Base-by-base conservation (phyloP, 352 stramenopile genomes). In the Aphanomyces astaci region DNA sequence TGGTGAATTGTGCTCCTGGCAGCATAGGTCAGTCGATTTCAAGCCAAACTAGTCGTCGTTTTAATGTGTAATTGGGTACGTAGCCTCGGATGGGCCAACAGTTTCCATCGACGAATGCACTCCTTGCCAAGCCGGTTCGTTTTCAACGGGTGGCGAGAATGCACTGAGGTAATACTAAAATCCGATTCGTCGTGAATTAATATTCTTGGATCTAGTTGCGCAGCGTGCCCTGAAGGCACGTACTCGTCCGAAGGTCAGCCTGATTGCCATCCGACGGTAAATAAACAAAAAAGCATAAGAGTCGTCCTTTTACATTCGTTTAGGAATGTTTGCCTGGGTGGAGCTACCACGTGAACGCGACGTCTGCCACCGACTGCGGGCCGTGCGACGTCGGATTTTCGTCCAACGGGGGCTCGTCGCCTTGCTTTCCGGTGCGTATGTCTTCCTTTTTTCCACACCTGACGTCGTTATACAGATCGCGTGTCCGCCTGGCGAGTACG, bases 311-410 rank as follows among this genome's bases (percentile, higher is more conserved):
- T n/a, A 40, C n/a, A 19, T 63, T 27, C 13, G 22, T 22, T 17
- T 22, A 64, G 56, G 48, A 32, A 64, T 84, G 77, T 45, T 71
- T 72, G 22, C 25, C 60, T 24, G 77, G 75, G 3, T 84, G 77
- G 77, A 45, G 81, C 43, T 71, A 75, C 5, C 81, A 82, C 52
- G 43, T 39, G 19, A 27, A 67, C 45, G 77, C 77, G 3, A 73
- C 69, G 40, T 80, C 79, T 63, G 62, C 76, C 1, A 78, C 74
- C 0, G 77, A 84, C 66, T 84, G 77, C 72, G 77, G 68, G 22
- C 75, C 75, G 32, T 84, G 75, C 25, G 76, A 80, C 51, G 78
- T 84, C 11, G 77, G 77, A 4, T 60, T 78, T 3, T 80, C 69
- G 48, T 82, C 77, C 2, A 74, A 77, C 25, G 77, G 77, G 22